Percentiles rank a stretch among this genome's conserved stretches.
Conservation (phyloP, 345 rosid genomes). For the Rhodamnia argentea region DNA sequence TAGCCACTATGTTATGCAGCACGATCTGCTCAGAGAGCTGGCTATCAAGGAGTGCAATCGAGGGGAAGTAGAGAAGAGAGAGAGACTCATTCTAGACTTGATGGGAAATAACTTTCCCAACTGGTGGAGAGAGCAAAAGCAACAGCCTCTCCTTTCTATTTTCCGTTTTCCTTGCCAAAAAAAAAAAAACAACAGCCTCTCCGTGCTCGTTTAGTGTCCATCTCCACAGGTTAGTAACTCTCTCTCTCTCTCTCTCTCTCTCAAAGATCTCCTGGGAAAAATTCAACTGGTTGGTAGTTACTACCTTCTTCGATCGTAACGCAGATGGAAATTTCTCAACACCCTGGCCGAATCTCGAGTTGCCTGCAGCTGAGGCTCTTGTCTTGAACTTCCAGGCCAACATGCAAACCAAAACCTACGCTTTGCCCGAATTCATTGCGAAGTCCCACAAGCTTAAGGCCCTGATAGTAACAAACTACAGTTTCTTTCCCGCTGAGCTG, state of each 20-base stretch:
- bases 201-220: conserved; percentile 27
- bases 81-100: conserved; percentile 25
- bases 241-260: neutral
- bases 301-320: neutral
- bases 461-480: conserved; percentile 22
- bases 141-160: neutral
- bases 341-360: conserved; percentile 22
- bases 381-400: conserved; percentile 17
- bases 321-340: conserved; percentile 40
- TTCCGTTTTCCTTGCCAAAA: too few relatives aligned
- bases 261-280: fast-evolving
- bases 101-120: conserved; percentile 19
- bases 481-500: conserved; percentile 18
- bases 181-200: neutral
- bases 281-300: fast-evolving
- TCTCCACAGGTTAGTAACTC: conserved; percentile 25
- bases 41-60: conserved; percentile 15
- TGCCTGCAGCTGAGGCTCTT: conserved; percentile 32
- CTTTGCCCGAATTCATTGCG: conserved; percentile 36
- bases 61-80: conserved; percentile 5
- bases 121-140: conserved; percentile 27
- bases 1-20: conserved; percentile 27
- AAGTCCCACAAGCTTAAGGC: conserved; percentile 34
- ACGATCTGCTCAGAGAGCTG: conserved; percentile 39
- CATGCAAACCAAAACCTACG: conserved; percentile 9